Conservation (phyloP, 176 grass and related monocot genomes). For the Cenchrus americanus region DNA sequence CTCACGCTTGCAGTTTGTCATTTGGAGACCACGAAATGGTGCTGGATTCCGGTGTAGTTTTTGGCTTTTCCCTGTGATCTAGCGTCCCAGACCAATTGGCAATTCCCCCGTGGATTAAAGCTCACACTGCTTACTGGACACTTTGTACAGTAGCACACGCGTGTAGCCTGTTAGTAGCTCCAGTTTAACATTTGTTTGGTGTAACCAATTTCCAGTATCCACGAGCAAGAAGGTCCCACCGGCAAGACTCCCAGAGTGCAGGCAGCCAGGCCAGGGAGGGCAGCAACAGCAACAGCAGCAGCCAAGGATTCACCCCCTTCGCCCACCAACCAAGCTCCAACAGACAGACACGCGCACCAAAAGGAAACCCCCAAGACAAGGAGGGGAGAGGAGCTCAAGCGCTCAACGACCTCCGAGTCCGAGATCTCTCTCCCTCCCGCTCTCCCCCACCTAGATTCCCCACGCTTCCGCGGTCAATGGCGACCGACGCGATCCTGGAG, state of each 20-base stretch:
- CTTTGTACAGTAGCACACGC: conserved; percentile 2
- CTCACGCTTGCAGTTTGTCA: neutral
- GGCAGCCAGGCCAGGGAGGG: no score
- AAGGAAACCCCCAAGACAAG: neutral
- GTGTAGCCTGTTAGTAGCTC: neutral
- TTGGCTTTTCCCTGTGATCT: neutral
- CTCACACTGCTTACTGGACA: neutral
- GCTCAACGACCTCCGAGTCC: neutral
- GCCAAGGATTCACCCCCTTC: neutral
- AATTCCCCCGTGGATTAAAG: neutral
- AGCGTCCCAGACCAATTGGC: no score
- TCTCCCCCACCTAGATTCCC: neutral
- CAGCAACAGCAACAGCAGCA: neutral
- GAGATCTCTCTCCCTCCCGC: conserved; percentile 1
- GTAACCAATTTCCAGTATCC: conserved; percentile 8
- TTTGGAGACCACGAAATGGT: neutral
- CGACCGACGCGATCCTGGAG: conserved; percentile 63
- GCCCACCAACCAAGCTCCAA: conserved; percentile 38
- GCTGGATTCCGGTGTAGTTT: neutral
- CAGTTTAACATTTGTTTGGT: conserved; percentile 29
- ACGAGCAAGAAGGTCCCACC: conserved; percentile 4
- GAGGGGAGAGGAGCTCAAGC: no score
- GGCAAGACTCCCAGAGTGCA: neutral
- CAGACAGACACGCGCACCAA: neutral
- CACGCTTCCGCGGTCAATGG: conserved; percentile 22